Evolutionary conservation across 2,329 filamentous ascomycete genomes (phyloP).

Genomic region (Ophiosphaerella herpotricha): DNA sequence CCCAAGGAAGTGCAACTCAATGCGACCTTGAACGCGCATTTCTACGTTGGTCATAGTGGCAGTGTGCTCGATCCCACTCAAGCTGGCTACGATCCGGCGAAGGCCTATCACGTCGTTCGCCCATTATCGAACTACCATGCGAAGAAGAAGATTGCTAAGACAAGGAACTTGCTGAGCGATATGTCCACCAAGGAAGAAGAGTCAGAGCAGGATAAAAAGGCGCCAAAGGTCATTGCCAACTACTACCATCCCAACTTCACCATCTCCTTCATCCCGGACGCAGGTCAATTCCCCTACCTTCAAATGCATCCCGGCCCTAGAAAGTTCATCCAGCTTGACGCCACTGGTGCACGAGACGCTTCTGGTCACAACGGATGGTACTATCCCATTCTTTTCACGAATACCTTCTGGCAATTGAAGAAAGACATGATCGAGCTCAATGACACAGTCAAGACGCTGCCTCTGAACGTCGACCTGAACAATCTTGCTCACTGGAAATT

Average conservation of each 20-base stretch:
- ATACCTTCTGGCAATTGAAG: conserved; percentile 96
- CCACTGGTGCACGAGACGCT: conserved; percentile 78
- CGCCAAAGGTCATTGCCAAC: conserved; percentile 73
- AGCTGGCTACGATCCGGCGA: conserved; percentile 71
- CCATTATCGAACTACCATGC: conserved; percentile 87
- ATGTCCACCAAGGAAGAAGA: conserved; percentile 54
- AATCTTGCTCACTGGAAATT: conserved; percentile 90
- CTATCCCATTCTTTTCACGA: conserved; percentile 85
- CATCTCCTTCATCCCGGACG: conserved; percentile 81
- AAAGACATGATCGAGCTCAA: conserved; percentile 92
- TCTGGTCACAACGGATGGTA: conserved; percentile 93
- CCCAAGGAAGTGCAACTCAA: conserved; percentile 85
- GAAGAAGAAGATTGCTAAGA: conserved; percentile 89
- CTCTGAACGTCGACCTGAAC: conserved; percentile 80
- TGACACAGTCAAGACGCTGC: conserved; percentile 80
- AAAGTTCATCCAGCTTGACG: conserved; percentile 79
- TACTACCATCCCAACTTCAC: conserved; percentile 97
- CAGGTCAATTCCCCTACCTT: conserved; percentile 70
- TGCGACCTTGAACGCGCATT: conserved; percentile 92
- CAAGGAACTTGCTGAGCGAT: conserved; percentile 75
- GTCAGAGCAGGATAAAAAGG: conserved; percentile 55
- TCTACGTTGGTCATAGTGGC: conserved; percentile 81
- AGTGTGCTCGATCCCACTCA: conserved; percentile 75
- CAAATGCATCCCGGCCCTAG: conserved; percentile 73
- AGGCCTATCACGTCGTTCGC: conserved; percentile 81